These are phyloP conservation scores for Pisolithus albus DNA, from an alignment of 768 basidiomycete species.

Conservation along the genomic window DNA sequence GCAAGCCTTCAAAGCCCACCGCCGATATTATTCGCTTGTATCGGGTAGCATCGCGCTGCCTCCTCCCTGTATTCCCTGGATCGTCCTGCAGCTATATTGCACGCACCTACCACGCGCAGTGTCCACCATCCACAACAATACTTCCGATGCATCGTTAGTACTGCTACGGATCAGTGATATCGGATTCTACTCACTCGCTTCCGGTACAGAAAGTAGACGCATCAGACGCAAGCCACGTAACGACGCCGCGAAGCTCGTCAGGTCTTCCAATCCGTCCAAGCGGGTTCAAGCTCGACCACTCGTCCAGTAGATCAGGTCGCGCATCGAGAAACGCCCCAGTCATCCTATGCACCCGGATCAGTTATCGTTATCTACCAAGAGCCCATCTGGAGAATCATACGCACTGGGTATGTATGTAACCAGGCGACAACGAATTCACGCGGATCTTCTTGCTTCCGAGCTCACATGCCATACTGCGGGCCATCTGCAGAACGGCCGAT, in stretches of 20 bases:
- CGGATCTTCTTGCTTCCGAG: conserved; percentile 59
- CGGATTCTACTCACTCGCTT: conserved; percentile 56
- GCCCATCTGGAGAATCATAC: conserved; percentile 11
- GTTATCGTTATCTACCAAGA: neutral
- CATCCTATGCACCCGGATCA: conserved; percentile 41
- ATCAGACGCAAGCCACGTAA: conserved; percentile 66
- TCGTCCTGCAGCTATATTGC: too few relatives aligned
- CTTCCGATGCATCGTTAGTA: conserved; percentile 2
- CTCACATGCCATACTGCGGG: conserved; percentile 76
- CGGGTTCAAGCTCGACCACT: conserved; percentile 67
- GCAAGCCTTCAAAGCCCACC: too few relatives aligned
- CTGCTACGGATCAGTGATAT: neutral
- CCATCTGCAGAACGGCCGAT: conserved; percentile 74
- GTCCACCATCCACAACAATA: conserved; percentile 26
- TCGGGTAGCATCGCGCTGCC: too few relatives aligned
- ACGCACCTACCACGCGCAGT: conserved; percentile 22
- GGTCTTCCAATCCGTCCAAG: conserved; percentile 63
- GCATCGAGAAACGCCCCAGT: conserved; percentile 64
- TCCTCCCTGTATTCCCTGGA: too few relatives aligned
- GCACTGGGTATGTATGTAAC: conserved; percentile 66
- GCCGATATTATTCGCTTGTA: too few relatives aligned
- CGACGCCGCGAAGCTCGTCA: conserved; percentile 67
- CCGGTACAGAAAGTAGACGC: conserved; percentile 76
- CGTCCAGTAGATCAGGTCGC: conserved; percentile 53
- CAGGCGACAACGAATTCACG: conserved; percentile 72